These are phyloP conservation scores for Hordeum vulgare DNA, from an alignment of 176 grass and related monocot genomes.

Conservation along the genomic window MorexV3_pseudomolecules_assembly NC_058521.1:371411096-371411595, in stretches of 20 bases:
- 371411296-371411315: slow-evolving; percentile 99
- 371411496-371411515: slow-evolving; percentile 45
- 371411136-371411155: slow-evolving; percentile 76
- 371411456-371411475: slow-evolving; percentile 31
- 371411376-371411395: slow-evolving; percentile 39
- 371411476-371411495: slow-evolving; percentile 33
- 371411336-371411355: slow-evolving; percentile 89
- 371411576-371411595: slow-evolving; percentile 24
- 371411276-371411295: slow-evolving; percentile 89
- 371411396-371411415: slow-evolving; percentile 20
- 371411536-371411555: slow-evolving; percentile 28
- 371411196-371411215: too few species aligned
- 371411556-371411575: slow-evolving; percentile 24
- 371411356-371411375: slow-evolving; percentile 59
- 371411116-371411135: slow-evolving; percentile 87
- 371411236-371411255: slow-evolving; percentile 81
- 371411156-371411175: too few species aligned
- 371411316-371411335: slow-evolving; percentile 99
- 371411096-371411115: slow-evolving; percentile 37
- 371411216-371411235: slow-evolving; percentile 38
- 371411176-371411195: too few species aligned
- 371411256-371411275: slow-evolving; percentile 92
- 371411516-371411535: slow-evolving; percentile 37
- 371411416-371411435: slow-evolving; percentile 1
- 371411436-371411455: slow-evolving; percentile 47